These are phyloP conservation scores for Fraxinus platypoda DNA, from an alignment of 305 asterid genomes.

Conservation along the genomic window DNA sequence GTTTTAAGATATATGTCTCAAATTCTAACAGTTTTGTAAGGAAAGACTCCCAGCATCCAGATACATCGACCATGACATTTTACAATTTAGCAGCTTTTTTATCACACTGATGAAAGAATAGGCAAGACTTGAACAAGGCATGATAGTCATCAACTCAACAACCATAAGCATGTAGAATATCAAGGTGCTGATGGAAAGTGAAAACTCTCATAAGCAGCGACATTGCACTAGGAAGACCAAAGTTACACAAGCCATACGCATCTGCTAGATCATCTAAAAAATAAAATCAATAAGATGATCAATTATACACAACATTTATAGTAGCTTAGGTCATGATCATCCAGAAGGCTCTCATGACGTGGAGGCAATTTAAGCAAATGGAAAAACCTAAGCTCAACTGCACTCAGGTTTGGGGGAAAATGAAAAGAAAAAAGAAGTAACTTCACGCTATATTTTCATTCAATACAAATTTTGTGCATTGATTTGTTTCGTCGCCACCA, in stretches of 20 bases:
- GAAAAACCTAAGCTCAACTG: background rate
- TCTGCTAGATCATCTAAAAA: slow-evolving; percentile 60
- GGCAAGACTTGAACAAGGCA: slow-evolving; percentile 23
- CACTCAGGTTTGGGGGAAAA: background rate
- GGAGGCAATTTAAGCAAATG: slow-evolving; percentile 20
- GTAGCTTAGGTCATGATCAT: slow-evolving; percentile 22
- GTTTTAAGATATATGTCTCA: slow-evolving; percentile 36
- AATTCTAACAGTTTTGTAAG: slow-evolving; percentile 21
- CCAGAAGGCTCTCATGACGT: slow-evolving; percentile 6
- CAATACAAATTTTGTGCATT: background rate
- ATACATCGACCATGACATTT: slow-evolving; percentile 29
- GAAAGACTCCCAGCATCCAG: slow-evolving; percentile 28
- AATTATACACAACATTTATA: slow-evolving; percentile 30
- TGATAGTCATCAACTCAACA: slow-evolving; percentile 45
- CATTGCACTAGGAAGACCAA: slow-evolving; percentile 58
- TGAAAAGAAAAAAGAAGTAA: background rate
- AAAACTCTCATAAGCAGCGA: slow-evolving; percentile 63
- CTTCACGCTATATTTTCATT: background rate
- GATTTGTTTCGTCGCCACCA: background rate
- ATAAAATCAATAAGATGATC: slow-evolving; percentile 42
- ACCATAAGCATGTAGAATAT: slow-evolving; percentile 51
- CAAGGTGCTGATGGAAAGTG: slow-evolving; percentile 54
- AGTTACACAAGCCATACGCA: slow-evolving; percentile 50
- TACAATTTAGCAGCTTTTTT: slow-evolving; percentile 33
- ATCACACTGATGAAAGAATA: slow-evolving; percentile 18